These are phyloP conservation scores for Gymnopilus junonius DNA, from an alignment of 768 basidiomycete genomes.

Conservation along the genomic window DNA sequence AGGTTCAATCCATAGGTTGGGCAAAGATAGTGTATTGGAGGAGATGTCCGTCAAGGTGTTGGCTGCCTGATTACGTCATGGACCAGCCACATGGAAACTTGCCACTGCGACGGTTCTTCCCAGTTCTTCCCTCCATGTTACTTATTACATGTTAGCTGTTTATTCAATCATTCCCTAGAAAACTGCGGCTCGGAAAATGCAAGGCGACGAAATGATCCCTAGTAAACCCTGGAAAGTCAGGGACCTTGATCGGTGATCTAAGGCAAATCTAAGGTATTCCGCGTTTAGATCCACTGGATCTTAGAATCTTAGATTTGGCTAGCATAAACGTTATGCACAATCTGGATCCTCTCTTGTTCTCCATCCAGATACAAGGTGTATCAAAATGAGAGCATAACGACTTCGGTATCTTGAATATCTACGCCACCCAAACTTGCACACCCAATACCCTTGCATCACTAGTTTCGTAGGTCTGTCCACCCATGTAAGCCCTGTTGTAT, in stretches of 20 bases:
- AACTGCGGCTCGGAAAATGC: too few species aligned
- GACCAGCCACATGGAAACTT: too few species aligned
- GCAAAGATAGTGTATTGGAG: too few species aligned
- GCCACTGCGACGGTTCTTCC: too few species aligned
- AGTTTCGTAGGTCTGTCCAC: conserved; percentile 63
- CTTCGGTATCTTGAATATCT: conserved; percentile 53
- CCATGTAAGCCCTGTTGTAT: conserved; percentile 54
- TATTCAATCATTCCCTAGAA: too few species aligned
- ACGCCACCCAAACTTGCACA: conserved; percentile 39
- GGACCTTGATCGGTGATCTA: background rate
- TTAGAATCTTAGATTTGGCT: background rate
- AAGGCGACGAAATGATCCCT: too few species aligned
- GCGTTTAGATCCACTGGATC: background rate
- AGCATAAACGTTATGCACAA: background rate
- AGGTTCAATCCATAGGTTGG: background rate
- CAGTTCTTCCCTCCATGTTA: too few species aligned
- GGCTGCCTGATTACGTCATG: conserved; percentile 15
- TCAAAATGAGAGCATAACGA: conserved; percentile 43
- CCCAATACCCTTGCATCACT: conserved; percentile 45
- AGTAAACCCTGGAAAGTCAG: too few species aligned
- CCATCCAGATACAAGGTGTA: background rate
- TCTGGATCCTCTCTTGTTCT: background rate
- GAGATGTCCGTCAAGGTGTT: too few species aligned
- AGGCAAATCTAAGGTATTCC: background rate
- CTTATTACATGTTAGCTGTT: too few species aligned